Base-by-base conservation (phyloP, 2,329 filamentous ascomycete species). In the Penicillium janthinellum region DNA sequence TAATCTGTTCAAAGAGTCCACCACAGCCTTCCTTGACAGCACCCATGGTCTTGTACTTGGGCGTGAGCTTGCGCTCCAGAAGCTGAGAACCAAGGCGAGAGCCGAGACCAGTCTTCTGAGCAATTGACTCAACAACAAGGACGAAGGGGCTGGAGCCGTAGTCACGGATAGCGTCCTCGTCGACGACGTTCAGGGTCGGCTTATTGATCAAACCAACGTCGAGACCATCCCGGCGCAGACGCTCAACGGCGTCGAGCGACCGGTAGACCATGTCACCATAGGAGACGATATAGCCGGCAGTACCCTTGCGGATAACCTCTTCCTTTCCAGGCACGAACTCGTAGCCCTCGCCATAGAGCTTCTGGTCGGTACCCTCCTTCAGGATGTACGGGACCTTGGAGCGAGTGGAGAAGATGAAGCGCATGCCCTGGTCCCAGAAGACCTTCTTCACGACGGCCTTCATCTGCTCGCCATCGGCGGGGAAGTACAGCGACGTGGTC, bases 221-320 rank as follows among this genome's bases (percentile, higher is more conserved):
- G 0, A 77, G 59, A 34, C 75, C 75, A 20, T 73, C 67, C 52
- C 70, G 61, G 22, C 74, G 73, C 31, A 78, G 70, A 25, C 68
- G 64, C 64, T 78, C 75, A 34, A 77, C 75, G 0, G 75, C 75
- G 45, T 78, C 75, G 6, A 78, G 60, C 0, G 75, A 73, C 17
- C 75, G 75, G 66, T 77, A 78, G 42, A 78, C 64, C 75, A 78
- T 77, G 55, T 78, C 75, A 22, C 75, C 75, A 48, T 74, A 77
- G 1, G 74, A 67, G 25, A 78, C 68, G 15, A 78, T 68, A 60
- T 78, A 78, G 1, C 75, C 75, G 5, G 73, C 75, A 1, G 66
- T 69, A 2, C 75, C 75, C 35, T 62, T 67, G 28, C 75, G 75
- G 59, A 78, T 71, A 44, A 76, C 68, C 42, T 78, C 75, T 34